Evolutionary conservation across 1,284 basidiomycete species (phyloP), one percentile per base, ranked within the genome.

Genomic region (Rhodotorula sp.): DNA sequence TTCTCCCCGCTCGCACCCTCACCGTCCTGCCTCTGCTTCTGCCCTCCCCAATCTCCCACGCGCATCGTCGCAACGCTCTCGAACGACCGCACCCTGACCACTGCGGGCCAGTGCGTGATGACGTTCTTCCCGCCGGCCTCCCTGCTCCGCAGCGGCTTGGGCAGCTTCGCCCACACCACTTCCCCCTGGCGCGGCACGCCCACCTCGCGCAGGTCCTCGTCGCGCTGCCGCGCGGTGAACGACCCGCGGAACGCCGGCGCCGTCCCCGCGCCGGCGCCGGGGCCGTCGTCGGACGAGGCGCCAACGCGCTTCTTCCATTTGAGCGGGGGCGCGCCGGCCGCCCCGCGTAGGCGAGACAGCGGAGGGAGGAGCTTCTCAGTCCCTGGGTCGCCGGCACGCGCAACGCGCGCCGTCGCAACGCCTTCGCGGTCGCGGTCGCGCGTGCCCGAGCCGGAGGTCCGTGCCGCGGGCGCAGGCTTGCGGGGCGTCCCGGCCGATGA

Each of bases 101-200:
- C 78, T 3, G 85, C 89, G 2, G 90, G 90, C 90, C 90, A 92
- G 74, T 87, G 88, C 36, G 81, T 77, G 73, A 92, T 89, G 29
- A 78, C 77, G 60, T 85, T 82, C 27, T 81, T 39, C 41, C 54
- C 27, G n/a, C 55, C 27, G 29, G 41, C 44, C 39, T 48, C 51
- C 48, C 0, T 81, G 82, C 22, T 78, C 72, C 10, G 15, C 64
- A 91, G 88, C 0, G 88, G 84, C 7, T 81, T 78, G 51, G 84
- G 80, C 44, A 92, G 80, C 27, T 84, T 83, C 69, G 87, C 89
- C 90, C 91, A 92, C 12, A 92, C 83, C 34, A 91, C 77, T 80
- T 92, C 91, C 32, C 87, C 87, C 44, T 86, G 84, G 69, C 90
- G 84, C 77, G 86, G 89, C 84, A 85, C 87, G 62, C 88, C 83